Evolutionary conservation across 805 yeast genomes (phyloP).

Genomic region (Metschnikowia drakensbergensis): DNA sequence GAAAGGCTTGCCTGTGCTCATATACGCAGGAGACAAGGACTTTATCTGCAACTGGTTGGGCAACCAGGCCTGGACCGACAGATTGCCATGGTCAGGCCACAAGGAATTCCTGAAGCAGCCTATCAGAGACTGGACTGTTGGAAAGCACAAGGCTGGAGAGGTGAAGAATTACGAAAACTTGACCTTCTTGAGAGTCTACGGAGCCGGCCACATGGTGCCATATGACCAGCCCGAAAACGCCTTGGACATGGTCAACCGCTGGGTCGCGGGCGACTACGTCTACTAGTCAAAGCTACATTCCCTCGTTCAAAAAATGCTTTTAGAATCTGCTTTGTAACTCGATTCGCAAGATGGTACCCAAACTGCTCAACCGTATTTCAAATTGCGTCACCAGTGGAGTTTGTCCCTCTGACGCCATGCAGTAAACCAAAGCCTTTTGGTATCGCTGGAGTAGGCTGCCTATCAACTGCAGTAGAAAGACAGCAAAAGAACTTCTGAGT

Average conservation of each 20-base stretch:
- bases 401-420: too few relatives aligned
- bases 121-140: conserved; percentile 41
- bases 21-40: conserved; percentile 94
- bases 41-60: conserved; percentile 93
- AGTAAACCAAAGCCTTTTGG: too few relatives aligned
- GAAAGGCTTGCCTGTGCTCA: conserved; percentile 68
- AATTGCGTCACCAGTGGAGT: too few relatives aligned
- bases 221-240: conserved; percentile 78
- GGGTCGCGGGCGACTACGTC: conserved; percentile 66
- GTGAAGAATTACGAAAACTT: conserved; percentile 69
- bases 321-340: too few relatives aligned
- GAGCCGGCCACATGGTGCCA: conserved; percentile 97
- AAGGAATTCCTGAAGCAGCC: conserved; percentile 42
- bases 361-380: too few relatives aligned
- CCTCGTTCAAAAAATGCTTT: too few relatives aligned
- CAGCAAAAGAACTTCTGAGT: too few relatives aligned
- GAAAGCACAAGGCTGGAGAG: conserved; percentile 51
- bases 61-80: conserved; percentile 76
- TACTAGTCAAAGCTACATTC: conserved; percentile 2
- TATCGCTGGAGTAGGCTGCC: too few relatives aligned
- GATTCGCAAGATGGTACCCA: neutral
- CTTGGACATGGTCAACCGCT: conserved; percentile 77
- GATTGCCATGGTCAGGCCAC: conserved; percentile 22
- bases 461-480: too few relatives aligned
- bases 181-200: conserved; percentile 79